Conservation (phyloP, 306 rosid genomes). For the Astragalus glycyphyllos region DNA sequence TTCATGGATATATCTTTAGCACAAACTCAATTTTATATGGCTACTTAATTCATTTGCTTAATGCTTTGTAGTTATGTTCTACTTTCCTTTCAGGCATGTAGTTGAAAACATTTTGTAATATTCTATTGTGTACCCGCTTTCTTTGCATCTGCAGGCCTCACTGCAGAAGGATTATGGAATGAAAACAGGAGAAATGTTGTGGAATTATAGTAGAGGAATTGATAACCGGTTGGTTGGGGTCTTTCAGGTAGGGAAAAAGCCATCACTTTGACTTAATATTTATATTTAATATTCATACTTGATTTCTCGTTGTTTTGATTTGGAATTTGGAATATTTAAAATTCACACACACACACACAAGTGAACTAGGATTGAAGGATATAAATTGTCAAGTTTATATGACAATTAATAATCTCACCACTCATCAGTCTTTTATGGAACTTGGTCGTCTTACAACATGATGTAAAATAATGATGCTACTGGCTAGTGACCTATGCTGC, state of each 20-base stretch:
- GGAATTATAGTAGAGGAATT: slow-evolving; percentile 89
- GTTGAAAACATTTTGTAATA: slow-evolving; percentile 34
- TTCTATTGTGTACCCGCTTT: slow-evolving; percentile 27
- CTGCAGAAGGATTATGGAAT: slow-evolving; percentile 84
- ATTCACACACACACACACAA: background rate
- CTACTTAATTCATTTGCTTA: slow-evolving; percentile 32
- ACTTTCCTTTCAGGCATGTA: slow-evolving; percentile 16
- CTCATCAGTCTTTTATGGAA: slow-evolving; percentile 26
- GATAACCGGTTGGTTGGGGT: slow-evolving; percentile 83
- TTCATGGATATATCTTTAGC: slow-evolving; percentile 28
- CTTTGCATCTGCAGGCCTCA: slow-evolving; percentile 64
- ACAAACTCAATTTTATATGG: slow-evolving; percentile 26
- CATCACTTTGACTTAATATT: slow-evolving; percentile 36
- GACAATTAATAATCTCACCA: slow-evolving; percentile 9
- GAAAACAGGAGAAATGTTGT: slow-evolving; percentile 89
- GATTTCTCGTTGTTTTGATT: slow-evolving; percentile 32
- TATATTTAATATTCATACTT: slow-evolving; percentile 34
- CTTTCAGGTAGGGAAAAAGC: slow-evolving; percentile 69
- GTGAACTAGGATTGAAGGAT: slow-evolving; percentile 20
- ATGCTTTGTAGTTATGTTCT: slow-evolving; percentile 27
- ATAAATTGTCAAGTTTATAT: slow-evolving; percentile 29
- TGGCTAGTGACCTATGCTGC: slow-evolving; percentile 14
- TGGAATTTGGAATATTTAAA: slow-evolving; percentile 23
- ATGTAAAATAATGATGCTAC: slow-evolving; percentile 22
- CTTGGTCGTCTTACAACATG: slow-evolving; percentile 13